phyloP scores from a whole-genome alignment of 495 filamentous ascomycete species.

The Aspergillus indologenus region DNA sequence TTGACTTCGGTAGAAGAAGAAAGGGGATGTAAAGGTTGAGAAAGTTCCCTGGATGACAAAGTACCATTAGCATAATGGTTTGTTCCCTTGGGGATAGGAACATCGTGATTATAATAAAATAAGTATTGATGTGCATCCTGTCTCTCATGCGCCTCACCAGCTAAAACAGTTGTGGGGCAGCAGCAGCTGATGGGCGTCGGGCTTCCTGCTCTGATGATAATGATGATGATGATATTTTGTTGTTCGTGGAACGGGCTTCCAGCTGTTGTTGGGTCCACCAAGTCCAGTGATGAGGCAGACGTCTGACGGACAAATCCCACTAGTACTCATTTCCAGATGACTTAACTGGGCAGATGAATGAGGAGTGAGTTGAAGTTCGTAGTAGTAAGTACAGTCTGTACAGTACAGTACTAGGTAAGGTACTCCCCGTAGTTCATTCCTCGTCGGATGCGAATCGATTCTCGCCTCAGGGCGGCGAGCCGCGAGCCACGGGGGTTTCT shows the following conservation, averaged over 20 bases:
- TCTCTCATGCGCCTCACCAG: not conserved
- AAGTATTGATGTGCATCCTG: not conserved
- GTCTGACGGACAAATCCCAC: too few relatives aligned
- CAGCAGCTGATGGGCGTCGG: conserved; percentile 5
- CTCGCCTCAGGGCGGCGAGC: not conserved
- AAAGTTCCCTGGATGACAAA: not conserved
- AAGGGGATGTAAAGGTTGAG: not conserved
- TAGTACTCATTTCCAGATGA: too few relatives aligned
- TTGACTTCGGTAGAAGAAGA: not conserved
- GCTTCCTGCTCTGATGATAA: not conserved
- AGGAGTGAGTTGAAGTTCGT: not conserved
- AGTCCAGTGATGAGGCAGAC: too few relatives aligned
- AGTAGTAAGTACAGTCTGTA: too few relatives aligned
- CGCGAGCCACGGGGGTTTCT: not conserved
- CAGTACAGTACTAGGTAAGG: too few relatives aligned
- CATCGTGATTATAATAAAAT: too few relatives aligned
- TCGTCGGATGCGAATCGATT: not conserved
- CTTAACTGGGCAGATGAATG: too few relatives aligned
- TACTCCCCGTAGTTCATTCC: not conserved
- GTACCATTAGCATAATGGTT: not conserved
- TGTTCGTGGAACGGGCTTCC: not conserved
- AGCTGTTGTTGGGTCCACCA: not conserved
- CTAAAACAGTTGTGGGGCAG: conserved; percentile 2
- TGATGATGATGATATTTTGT: not conserved
- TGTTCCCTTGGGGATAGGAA: not conserved